A percentile compares a stretch with the other conserved stretches of the same genome.
Evolutionary conservation across 805 yeast species (phyloP).

Genomic region (Suhomyces pyralidae): DNA sequence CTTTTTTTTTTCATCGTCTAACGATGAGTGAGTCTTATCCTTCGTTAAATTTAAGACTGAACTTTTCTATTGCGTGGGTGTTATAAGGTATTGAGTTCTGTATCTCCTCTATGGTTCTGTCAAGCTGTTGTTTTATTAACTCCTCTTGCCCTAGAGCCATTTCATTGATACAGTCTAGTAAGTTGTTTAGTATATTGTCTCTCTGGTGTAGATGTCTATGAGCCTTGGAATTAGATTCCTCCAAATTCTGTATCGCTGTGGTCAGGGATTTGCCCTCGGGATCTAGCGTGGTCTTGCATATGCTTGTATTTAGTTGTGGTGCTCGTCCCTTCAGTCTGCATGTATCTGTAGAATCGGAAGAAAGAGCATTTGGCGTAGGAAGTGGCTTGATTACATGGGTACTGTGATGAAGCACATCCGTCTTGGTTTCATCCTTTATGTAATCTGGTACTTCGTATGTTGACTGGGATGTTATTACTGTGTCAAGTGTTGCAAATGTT

Average conservation of each 20-base stretch:
- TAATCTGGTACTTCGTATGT: neutral
- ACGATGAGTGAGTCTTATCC: neutral
- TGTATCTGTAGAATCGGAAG: neutral
- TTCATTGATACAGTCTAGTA: conserved; percentile 7
- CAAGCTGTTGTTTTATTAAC: conserved; percentile 1
- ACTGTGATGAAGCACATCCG: neutral
- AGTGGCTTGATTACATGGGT: neutral
- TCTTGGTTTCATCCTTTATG: neutral
- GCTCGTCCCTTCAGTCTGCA: neutral
- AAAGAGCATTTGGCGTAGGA: neutral
- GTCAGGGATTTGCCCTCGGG: neutral
- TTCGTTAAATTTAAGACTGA: conserved; percentile 2
- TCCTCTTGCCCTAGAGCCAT: conserved; percentile 6
- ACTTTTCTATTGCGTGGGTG: conserved; percentile 3
- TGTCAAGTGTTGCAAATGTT: conserved; percentile 4
- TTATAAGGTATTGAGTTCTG: conserved; percentile 7
- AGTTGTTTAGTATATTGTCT: conserved; percentile 2
- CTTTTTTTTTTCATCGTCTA: neutral
- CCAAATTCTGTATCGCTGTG: neutral
- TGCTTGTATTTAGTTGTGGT: neutral
- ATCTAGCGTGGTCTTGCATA: neutral
- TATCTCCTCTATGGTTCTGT: conserved; percentile 1
- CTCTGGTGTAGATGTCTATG: conserved; percentile 3
- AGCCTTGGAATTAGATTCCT: neutral
- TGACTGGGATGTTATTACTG: conserved; percentile 7